Evolutionary conservation across 1,284 basidiomycete genomes (phyloP).

Genomic region (Xerocomus amazonicus): DNA sequence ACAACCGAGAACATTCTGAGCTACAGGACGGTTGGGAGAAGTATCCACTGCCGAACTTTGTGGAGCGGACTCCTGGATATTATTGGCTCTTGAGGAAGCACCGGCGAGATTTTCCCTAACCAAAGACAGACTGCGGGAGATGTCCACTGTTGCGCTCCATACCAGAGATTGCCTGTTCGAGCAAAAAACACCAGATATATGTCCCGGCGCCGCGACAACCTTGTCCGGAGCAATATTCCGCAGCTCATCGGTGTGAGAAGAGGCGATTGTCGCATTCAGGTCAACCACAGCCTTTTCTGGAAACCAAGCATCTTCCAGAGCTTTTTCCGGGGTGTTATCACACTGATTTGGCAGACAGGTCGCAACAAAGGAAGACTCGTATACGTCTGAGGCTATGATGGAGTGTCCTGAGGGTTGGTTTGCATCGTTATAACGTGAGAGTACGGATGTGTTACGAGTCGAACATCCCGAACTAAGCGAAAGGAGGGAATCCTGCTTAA

Average conservation of each 20-base stretch:
- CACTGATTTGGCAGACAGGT: background rate
- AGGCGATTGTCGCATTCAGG: background rate
- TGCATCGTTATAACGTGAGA: constrained; percentile 21
- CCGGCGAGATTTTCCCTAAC: background rate
- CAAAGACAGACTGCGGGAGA: background rate
- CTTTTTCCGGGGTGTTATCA: background rate
- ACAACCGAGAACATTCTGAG: background rate
- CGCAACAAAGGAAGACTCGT: background rate
- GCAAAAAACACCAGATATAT: background rate
- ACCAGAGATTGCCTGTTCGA: background rate
- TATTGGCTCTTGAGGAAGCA: background rate
- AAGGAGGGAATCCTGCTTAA: constrained; percentile 15
- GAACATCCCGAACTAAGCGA: constrained; percentile 18
- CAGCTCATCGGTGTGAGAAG: background rate
- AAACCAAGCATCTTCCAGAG: background rate
- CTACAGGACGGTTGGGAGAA: background rate
- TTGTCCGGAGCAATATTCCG: background rate
- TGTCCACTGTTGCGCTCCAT: background rate
- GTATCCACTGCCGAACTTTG: background rate
- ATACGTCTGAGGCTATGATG: background rate
- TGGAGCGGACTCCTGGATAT: background rate
- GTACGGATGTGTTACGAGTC: constrained; percentile 25
- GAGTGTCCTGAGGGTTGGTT: background rate
- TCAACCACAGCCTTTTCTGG: background rate
- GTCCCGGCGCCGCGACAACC: constrained; percentile 1